phyloP scores from a whole-genome alignment of 225 moss, liverwort and hornwort species.

The Straminergon stramineum region DNA sequence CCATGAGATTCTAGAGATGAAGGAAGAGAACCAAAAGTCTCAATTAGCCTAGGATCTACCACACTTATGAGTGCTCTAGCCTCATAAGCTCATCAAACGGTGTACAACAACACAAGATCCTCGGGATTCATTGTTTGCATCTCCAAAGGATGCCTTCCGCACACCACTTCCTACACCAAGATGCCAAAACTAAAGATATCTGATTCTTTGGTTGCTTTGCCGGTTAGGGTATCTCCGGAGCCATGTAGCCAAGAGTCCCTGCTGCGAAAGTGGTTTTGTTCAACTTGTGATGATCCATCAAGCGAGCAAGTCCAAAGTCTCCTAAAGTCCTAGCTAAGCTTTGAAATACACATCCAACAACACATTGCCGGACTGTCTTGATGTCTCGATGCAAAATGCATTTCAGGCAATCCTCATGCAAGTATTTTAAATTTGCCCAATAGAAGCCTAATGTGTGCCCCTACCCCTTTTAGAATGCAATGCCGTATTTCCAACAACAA shows the following conservation, averaged over 20 bases:
- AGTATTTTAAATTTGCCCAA: too few relatives aligned
- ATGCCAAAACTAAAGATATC: neutral
- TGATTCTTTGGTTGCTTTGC: neutral
- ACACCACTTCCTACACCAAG: neutral
- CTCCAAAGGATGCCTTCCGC: neutral
- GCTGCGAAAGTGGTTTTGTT: neutral
- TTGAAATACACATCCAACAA: neutral
- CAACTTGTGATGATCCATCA: neutral
- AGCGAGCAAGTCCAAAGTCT: neutral
- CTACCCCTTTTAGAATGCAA: neutral
- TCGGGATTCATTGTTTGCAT: neutral
- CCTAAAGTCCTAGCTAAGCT: neutral
- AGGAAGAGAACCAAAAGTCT: rapidly evolving
- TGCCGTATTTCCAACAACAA: neutral
- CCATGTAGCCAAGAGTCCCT: neutral
- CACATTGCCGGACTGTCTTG: neutral
- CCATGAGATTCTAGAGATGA: neutral
- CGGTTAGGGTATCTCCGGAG: neutral
- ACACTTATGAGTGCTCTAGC: neutral
- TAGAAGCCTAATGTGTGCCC: too few relatives aligned
- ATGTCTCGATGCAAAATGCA: neutral
- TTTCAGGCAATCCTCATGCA: neutral
- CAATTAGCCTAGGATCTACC: neutral
- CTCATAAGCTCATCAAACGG: neutral
- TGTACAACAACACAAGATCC: neutral